Conservation (phyloP, 768 basidiomycete species). For the Termitomyces bulborhizus region DNA sequence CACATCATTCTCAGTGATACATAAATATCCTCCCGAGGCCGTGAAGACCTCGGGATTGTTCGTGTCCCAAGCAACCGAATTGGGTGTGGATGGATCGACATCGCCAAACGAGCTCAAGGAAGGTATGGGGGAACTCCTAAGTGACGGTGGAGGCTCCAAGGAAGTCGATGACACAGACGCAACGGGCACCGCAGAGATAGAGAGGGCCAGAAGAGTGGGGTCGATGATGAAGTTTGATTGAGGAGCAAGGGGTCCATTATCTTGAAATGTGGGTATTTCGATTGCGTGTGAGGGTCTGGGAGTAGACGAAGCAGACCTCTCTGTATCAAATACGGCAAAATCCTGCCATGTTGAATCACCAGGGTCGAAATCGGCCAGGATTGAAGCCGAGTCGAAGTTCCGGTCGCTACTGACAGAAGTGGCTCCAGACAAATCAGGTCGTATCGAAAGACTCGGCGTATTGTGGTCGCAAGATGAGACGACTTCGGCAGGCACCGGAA, state of each 20-base stretch:
- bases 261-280: not conserved
- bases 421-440: slow-evolving; percentile 5
- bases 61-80: slow-evolving; percentile 29
- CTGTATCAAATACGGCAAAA: not conserved
- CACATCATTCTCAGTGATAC: slow-evolving; percentile 3
- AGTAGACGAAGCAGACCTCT: not conserved
- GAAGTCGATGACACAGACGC: not conserved
- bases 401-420: slow-evolving; percentile 4
- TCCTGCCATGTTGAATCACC: slow-evolving; percentile 6
- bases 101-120: slow-evolving; percentile 29
- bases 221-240: slow-evolving; percentile 21
- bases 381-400: slow-evolving; percentile 13
- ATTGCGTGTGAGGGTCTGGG: not conserved
- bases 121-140: slow-evolving; percentile 18
- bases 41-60: slow-evolving; percentile 25
- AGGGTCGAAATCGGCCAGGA: not conserved
- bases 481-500: slow-evolving; percentile 29
- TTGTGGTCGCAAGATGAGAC: slow-evolving; percentile 13
- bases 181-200: slow-evolving; percentile 9
- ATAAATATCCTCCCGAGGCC: not conserved
- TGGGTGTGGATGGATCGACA: slow-evolving; percentile 29
- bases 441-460: not conserved
- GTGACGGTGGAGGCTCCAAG: slow-evolving; percentile 7
- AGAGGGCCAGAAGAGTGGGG: slow-evolving; percentile 25
- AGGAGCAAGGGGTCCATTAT: not conserved